Percentiles rank a stretch among this genome's conserved stretches.
These are phyloP conservation scores for Thecamonas trahens DNA, from an alignment of 78 protist genomes.

Conservation along the genomic window DNA sequence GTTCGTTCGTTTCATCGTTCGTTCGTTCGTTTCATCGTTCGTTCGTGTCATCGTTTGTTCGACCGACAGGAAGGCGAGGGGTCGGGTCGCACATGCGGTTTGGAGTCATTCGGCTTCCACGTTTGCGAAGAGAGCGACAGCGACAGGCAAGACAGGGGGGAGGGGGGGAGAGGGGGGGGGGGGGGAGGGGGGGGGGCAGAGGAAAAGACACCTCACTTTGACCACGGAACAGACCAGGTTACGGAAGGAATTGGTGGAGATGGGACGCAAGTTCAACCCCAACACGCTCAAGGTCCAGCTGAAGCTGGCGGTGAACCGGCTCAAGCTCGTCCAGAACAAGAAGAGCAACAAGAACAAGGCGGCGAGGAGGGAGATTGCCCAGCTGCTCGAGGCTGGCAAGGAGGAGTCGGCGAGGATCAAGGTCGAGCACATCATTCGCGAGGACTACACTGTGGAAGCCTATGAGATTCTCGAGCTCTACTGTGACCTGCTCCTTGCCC, in stretches of 20 bases:
- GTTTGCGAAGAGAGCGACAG: neutral
- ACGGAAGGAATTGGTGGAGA: no score
- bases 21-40: no score
- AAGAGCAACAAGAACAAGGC: neutral
- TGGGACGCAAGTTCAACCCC: no score
- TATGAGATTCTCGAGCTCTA: slow-evolving; percentile 11
- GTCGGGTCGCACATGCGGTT: neutral
- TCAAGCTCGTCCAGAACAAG: neutral
- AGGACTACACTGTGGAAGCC: slow-evolving; percentile 13
- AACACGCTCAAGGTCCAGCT: slow-evolving; percentile 1
- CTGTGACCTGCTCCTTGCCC: slow-evolving; percentile 20
- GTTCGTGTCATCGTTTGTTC: neutral
- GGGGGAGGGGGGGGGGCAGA: no score
- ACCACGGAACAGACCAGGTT: no score
- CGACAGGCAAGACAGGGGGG: no score
- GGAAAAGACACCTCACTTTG: no score
- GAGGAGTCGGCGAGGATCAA: slow-evolving; percentile 18
- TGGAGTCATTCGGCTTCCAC: neutral
- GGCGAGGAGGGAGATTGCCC: neutral
- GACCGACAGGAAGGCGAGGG: neutral
- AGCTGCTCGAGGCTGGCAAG: slow-evolving; percentile 7
- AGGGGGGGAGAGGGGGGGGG: no score
- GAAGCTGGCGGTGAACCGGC: slow-evolving; percentile 9
- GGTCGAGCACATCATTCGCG: slow-evolving; percentile 18
- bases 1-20: no score